Evolutionary conservation across 164 flowering plant genomes (phyloP).

Genomic region (Akebia trifoliata): DNA sequence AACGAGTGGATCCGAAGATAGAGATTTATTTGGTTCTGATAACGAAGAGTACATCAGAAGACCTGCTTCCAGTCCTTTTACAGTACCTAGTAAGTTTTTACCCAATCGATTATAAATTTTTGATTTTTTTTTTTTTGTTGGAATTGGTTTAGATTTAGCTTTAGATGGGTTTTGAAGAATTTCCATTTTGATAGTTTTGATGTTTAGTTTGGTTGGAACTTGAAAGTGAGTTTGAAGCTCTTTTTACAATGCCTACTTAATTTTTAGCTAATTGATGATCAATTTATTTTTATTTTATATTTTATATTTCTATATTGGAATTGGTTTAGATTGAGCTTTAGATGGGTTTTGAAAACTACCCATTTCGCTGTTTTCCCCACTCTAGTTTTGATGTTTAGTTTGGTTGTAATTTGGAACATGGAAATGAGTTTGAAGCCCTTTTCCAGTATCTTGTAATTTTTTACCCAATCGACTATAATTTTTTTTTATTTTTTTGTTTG

Average conservation of each 20-base stretch:
- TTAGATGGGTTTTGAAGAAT: not conserved
- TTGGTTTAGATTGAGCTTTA: not conserved
- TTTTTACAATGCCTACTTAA: no score
- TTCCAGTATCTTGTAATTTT: no score
- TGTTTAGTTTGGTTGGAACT: not conserved
- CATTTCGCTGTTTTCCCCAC: not conserved
- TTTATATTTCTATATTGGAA: not conserved
- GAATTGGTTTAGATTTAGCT: not conserved
- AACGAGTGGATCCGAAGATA: slow-evolving; percentile 35
- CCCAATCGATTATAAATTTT: not conserved
- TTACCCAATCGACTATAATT: no score
- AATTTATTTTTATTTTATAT: no score
- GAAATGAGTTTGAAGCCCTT: not conserved
- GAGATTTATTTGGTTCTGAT: slow-evolving; percentile 86
- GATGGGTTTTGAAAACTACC: not conserved
- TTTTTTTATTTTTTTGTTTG: no score
- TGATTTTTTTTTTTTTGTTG: not conserved
- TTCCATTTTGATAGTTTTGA: not conserved
- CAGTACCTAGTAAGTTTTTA: slow-evolving; percentile 60
- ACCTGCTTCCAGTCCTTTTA: slow-evolving; percentile 48
- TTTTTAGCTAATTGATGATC: no score
- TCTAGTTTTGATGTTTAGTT: not conserved
- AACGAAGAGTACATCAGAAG: slow-evolving; percentile 73
- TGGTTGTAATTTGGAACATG: not conserved
- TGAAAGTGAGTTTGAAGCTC: not conserved